Percentiles rank a stretch among this genome's conserved stretches.
Evolutionary conservation across 768 basidiomycete genomes (phyloP).

Genomic region (Lentinus tigrinus): DNA sequence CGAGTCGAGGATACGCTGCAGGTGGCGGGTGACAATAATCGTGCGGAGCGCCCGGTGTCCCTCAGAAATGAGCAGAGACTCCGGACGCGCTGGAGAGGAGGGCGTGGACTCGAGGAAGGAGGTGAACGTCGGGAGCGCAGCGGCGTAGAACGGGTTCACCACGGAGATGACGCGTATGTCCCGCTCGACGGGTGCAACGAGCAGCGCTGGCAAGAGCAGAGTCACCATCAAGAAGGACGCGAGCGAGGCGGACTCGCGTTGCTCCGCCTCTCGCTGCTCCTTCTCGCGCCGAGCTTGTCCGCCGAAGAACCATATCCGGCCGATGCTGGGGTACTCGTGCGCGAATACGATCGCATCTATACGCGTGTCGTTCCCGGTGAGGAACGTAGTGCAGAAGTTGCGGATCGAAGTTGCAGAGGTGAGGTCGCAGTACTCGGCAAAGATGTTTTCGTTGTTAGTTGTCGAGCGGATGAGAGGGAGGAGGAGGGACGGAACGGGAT

Average conservation of each 20-base stretch:
- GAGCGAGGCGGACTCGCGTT: slow-evolving; percentile 50
- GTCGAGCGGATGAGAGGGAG: slow-evolving; percentile 65
- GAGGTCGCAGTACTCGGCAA: slow-evolving; percentile 76
- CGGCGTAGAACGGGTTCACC: slow-evolving; percentile 88
- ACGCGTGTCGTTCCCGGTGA: slow-evolving; percentile 61
- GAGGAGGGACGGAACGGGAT: slow-evolving; percentile 54
- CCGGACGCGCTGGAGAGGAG: slow-evolving; percentile 11
- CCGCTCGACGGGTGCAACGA: slow-evolving; percentile 82
- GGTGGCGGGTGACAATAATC: slow-evolving; percentile 66
- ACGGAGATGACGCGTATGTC: slow-evolving; percentile 88
- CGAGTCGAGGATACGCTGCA: slow-evolving; percentile 83
- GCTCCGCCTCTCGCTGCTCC: slow-evolving; percentile 27
- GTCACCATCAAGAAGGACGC: slow-evolving; percentile 81
- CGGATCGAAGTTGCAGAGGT: slow-evolving; percentile 64
- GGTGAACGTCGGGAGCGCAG: slow-evolving; percentile 53
- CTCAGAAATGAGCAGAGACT: slow-evolving; percentile 49
- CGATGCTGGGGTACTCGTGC: slow-evolving; percentile 73
- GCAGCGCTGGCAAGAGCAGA: slow-evolving; percentile 72
- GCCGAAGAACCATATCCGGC: slow-evolving; percentile 37
- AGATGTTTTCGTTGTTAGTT: slow-evolving; percentile 75
- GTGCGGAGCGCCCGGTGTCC: slow-evolving; percentile 65
- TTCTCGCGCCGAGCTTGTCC: slow-evolving; percentile 23
- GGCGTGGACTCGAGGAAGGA: slow-evolving; percentile 28
- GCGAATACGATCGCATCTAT: slow-evolving; percentile 79
- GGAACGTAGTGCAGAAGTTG: slow-evolving; percentile 66